Evolutionary conservation across 73 alveolate genomes (phyloP), one percentile per base, ranked within the genome.

Genomic region (Blepharisma japonicum): DNA sequence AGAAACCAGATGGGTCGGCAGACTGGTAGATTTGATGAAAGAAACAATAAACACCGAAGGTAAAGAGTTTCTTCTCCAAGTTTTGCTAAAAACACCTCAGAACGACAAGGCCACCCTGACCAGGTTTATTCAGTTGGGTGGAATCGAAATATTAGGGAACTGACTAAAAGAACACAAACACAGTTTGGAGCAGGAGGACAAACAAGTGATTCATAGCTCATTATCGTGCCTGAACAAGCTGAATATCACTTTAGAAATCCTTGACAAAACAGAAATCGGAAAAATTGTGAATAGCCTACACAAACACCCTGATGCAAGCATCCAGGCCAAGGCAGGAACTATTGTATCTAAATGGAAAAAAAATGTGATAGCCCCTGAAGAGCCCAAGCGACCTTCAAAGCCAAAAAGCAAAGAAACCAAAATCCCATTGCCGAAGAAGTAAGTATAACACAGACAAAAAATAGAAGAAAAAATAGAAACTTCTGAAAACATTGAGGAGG

Each of bases 211-310:
- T 61, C 77, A 61, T 23, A 27, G 42, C 21, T 20, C 21, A n/a
- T 27, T 61, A 61, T 20, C 77, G n/a, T 61, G 77, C 50, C 77
- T 61, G 18, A 61, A 61, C 21, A 61, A 61, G 21, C 32, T 61
- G 68, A 20, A 8, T 61, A 61, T 61, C n/a, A 61, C 32, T 23
- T 11, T 11, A 11, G 77, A 61, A 23, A 18, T 61, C 14, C 55
- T 61, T n/a, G 77, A 20, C 50, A 61, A 61, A 23, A 61, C 77
- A 11, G 18, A 61, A 61, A 61, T 61, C 49, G 77, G 49, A 3
- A 61, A 61, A 27, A 61, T 23, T 18, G 77, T 61, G 4, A 61
- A 27, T 23, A 61, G 50, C 14, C 71, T 61, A 18, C 18, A n/a
- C 49, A 61, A 27, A 3, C 49, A 20, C 49, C n/a, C 55, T 61